These are phyloP conservation scores for Podosphaera xanthii DNA, from an alignment of 2,329 filamentous ascomycete genomes.

Conservation along the genomic window DNA sequence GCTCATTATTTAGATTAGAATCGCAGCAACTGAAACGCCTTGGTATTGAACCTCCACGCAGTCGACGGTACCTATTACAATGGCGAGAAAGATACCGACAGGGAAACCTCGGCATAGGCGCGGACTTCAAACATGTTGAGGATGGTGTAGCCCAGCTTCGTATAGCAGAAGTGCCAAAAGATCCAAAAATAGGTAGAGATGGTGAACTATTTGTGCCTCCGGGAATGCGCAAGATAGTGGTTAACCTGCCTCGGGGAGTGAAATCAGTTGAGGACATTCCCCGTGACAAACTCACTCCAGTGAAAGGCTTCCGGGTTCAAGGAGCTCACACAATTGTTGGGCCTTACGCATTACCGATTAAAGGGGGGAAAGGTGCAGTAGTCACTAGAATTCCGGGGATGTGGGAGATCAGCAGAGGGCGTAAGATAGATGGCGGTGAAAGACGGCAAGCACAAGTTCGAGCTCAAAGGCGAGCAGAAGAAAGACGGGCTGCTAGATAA, in stretches of 20 bases:
- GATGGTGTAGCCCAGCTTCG: slow-evolving; percentile 29
- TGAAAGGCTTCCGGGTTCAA: slow-evolving; percentile 43
- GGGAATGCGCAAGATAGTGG: slow-evolving; percentile 28
- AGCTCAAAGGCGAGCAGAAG: slow-evolving; percentile 65
- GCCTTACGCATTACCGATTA: slow-evolving; percentile 46
- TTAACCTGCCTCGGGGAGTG: slow-evolving; percentile 30
- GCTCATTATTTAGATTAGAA: slow-evolving; percentile 63
- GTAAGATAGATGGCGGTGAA: slow-evolving; percentile 93
- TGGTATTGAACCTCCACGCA: slow-evolving; percentile 67
- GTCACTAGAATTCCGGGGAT: slow-evolving; percentile 63
- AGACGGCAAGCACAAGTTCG: slow-evolving; percentile 65
- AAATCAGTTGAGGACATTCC: slow-evolving; percentile 15
- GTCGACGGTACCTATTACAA: slow-evolving; percentile 60
- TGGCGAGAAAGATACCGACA: slow-evolving; percentile 73
- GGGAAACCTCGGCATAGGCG: slow-evolving; percentile 58
- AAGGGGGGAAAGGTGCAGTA: slow-evolving; percentile 38
- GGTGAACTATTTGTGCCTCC: slow-evolving; percentile 28
- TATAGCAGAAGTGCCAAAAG: slow-evolving; percentile 19
- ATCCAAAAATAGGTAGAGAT: slow-evolving; percentile 17
- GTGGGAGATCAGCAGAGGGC: slow-evolving; percentile 73
- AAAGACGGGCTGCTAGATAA: slow-evolving; percentile 20
- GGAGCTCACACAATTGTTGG: slow-evolving; percentile 50
- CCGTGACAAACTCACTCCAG: slow-evolving; percentile 24
- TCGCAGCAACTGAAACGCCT: slow-evolving; percentile 59
- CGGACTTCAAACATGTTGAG: slow-evolving; percentile 52